Evolutionary conservation across 2,329 filamentous ascomycete genomes (phyloP).

Genomic region (Exophiala sp.): DNA sequence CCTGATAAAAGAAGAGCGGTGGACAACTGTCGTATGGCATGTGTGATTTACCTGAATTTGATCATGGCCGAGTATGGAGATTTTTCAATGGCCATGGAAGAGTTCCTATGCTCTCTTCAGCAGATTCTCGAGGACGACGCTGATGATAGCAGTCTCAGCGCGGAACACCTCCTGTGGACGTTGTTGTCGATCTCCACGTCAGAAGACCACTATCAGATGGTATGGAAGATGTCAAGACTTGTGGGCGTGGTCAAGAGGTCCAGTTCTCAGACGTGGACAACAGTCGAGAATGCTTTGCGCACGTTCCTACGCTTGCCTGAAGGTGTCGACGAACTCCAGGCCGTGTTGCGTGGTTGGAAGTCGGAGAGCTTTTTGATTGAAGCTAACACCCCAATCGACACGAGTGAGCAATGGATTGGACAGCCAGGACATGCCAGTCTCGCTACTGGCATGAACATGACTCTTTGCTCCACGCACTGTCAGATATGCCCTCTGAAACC

Average conservation of each 20-base stretch:
- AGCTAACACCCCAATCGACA: background rate
- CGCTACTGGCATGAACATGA: background rate
- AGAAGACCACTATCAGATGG: constrained; percentile 5
- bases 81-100: constrained; percentile 5
- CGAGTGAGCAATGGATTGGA: background rate
- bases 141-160: constrained; percentile 14
- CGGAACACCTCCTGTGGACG: constrained; percentile 18
- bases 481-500: constrained; percentile 13
- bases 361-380: constrained; percentile 1
- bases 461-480: constrained; percentile 6
- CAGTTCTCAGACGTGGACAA: constrained; percentile 3
- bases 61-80: constrained; percentile 16
- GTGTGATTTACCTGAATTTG: constrained; percentile 14
- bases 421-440: background rate
- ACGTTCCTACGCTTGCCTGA: constrained; percentile 8
- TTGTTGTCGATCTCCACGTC: constrained; percentile 1
- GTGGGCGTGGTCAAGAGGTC: constrained; percentile 11
- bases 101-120: constrained; percentile 5
- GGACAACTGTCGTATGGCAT: constrained; percentile 17
- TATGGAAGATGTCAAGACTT: constrained; percentile 14
- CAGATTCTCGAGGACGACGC: constrained; percentile 11
- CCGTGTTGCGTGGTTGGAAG: constrained; percentile 1
- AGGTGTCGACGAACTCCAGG: background rate
- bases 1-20: constrained; percentile 13
- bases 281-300: constrained; percentile 8